These are phyloP conservation scores for Priceomyces melissophilus DNA, from an alignment of 805 yeast species.

Conservation along the genomic window DNA sequence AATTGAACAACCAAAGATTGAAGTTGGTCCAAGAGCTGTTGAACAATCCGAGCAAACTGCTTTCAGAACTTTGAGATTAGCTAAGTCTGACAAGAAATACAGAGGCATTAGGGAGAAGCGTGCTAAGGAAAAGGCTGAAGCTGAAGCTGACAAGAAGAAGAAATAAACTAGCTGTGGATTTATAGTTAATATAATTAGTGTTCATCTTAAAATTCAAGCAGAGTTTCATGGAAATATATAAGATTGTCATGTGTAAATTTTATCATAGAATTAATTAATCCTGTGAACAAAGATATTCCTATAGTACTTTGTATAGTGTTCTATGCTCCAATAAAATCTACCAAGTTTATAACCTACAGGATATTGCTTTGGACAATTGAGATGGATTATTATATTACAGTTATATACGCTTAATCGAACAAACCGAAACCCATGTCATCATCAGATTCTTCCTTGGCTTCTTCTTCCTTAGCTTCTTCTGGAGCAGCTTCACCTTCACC, in stretches of 20 bases:
- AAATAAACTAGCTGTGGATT: conserved; percentile 52
- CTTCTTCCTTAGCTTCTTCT: conserved; percentile 29
- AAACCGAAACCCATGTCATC: conserved; percentile 46
- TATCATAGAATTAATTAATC: too few species aligned
- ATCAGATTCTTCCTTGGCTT: conserved; percentile 32
- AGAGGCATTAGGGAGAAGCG: conserved; percentile 97
- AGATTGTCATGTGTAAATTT: too few species aligned
- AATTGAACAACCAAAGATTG: conserved; percentile 73
- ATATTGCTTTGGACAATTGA: background rate
- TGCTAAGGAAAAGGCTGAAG: conserved; percentile 95
- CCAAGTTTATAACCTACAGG: background rate
- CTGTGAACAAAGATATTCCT: too few species aligned
- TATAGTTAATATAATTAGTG: conserved; percentile 5
- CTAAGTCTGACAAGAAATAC: conserved; percentile 91
- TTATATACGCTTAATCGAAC: conserved; percentile 32
- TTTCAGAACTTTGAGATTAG: conserved; percentile 91
- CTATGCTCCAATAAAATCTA: too few species aligned
- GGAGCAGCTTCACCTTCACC: conserved; percentile 33
- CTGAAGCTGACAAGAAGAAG: conserved; percentile 97
- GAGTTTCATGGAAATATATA: too few species aligned
- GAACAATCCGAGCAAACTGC: conserved; percentile 69
- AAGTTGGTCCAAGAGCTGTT: conserved; percentile 85
- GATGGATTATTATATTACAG: conserved; percentile 3
- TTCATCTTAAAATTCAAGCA: conserved; percentile 1
- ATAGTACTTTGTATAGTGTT: too few species aligned